Percentiles rank a stretch among this genome's conserved stretches.
phyloP scores from a whole-genome alignment of 2,329 filamentous ascomycete species.

The Alternaria atra region DNA sequence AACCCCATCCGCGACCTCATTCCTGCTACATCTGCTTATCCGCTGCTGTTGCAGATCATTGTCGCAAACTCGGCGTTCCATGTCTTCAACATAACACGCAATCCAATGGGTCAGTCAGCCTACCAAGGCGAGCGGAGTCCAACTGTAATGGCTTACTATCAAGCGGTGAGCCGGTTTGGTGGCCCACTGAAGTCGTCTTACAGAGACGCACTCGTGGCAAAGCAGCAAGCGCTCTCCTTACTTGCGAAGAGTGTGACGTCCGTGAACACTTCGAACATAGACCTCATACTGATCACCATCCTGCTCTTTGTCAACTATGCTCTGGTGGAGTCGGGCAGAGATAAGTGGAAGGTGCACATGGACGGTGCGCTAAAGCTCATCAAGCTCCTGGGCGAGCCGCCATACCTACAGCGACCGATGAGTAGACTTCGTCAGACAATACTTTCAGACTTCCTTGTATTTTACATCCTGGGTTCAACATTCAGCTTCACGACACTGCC shows the following conservation, averaged over 20 bases:
- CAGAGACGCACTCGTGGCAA: conserved; percentile 55
- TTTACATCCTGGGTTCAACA: conserved; percentile 48
- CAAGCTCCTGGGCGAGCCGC: conserved; percentile 46
- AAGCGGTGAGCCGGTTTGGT: conserved; percentile 52
- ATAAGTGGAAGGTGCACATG: conserved; percentile 62
- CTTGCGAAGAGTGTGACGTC: conserved; percentile 47
- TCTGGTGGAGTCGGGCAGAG: conserved; percentile 60
- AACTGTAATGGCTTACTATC: conserved; percentile 46
- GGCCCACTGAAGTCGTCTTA: conserved; percentile 45
- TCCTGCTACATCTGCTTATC: conserved; percentile 55
- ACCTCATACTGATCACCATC: conserved; percentile 58
- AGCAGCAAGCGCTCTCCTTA: conserved; percentile 58
- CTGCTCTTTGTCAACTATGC: conserved; percentile 61
- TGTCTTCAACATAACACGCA: conserved; percentile 52
- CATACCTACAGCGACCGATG: conserved; percentile 41
- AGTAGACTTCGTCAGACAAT: conserved; percentile 45
- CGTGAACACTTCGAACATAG: conserved; percentile 45
- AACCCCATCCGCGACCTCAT: conserved; percentile 62
- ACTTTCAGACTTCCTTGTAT: conserved; percentile 49
- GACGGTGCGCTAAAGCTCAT: conserved; percentile 61
- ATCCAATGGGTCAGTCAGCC: conserved; percentile 46
- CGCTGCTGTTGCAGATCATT: conserved; percentile 58
- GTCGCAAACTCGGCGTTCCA: conserved; percentile 61
- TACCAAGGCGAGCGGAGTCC: conserved; percentile 44
- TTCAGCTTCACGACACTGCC: conserved; percentile 41